These are phyloP conservation scores for Solanum etuberosum DNA, from an alignment of 257 asterid species.

Conservation along the genomic window DNA sequence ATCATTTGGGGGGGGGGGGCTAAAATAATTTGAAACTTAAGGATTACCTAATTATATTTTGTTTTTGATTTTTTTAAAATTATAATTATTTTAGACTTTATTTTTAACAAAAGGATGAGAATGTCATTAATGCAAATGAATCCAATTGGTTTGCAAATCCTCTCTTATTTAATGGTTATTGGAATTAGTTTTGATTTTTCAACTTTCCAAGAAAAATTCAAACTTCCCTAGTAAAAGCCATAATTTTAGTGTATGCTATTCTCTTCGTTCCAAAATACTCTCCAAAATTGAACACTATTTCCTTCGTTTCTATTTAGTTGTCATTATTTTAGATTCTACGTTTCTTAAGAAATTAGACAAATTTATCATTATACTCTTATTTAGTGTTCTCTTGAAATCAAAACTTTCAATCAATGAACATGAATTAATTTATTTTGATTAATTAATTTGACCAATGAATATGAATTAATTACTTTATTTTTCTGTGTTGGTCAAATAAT, in stretches of 20 bases:
- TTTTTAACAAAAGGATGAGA: background rate
- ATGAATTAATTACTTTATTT: no score
- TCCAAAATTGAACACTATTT: rapidly evolving
- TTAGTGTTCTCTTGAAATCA: background rate
- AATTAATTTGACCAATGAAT: no score
- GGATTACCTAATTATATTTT: background rate
- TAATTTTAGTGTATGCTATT: background rate
- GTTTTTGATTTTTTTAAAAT: background rate
- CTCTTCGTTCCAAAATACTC: background rate
- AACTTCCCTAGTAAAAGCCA: background rate
- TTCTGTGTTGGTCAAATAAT: background rate
- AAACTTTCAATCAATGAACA: no score
- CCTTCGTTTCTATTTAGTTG: no score
- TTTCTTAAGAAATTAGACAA: background rate
- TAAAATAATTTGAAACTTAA: background rate
- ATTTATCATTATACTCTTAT: no score
- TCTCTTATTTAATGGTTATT: background rate
- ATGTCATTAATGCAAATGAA: background rate
- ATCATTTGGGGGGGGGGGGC: background rate
- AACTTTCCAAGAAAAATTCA: background rate
- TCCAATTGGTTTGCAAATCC: background rate
- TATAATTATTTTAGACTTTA: background rate
- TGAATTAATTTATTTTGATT: background rate
- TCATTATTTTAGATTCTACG: no score
- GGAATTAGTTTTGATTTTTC: background rate